These are phyloP conservation scores for Lentinus tigrinus DNA, from an alignment of 768 basidiomycete genomes.

Conservation along the genomic window DNA sequence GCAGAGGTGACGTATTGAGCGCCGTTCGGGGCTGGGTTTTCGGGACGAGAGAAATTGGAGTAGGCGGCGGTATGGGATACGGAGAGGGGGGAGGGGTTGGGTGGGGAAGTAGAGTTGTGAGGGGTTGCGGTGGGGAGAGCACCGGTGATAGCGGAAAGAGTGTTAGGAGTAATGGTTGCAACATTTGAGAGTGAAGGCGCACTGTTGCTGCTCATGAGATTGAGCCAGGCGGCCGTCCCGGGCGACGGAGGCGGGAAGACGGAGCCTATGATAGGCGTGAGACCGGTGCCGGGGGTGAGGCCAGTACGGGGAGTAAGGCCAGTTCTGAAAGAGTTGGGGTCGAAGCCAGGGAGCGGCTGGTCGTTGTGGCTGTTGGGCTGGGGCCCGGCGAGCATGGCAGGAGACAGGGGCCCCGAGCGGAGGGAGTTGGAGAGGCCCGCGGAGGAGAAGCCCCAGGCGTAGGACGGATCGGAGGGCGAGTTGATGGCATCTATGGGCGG, in stretches of 20 bases:
- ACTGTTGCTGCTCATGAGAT: conserved; percentile 74
- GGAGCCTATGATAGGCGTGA: conserved; percentile 62
- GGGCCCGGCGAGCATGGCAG: conserved; percentile 94
- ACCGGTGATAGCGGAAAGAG: conserved; percentile 76
- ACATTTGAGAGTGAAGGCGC: conserved; percentile 26
- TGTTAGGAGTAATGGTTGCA: conserved; percentile 60
- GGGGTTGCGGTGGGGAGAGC: conserved; percentile 50
- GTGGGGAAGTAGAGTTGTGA: conserved; percentile 70
- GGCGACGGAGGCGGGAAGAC: conserved; percentile 85
- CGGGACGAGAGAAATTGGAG: conserved; percentile 15
- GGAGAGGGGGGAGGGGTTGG: conserved; percentile 35
- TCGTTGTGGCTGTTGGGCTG: conserved; percentile 43
- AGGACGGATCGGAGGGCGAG: conserved; percentile 59
- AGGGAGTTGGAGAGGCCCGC: conserved; percentile 70
- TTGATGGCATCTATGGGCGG: conserved; percentile 81
- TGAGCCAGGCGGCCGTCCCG: conserved; percentile 88
- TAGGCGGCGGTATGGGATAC: conserved; percentile 27
- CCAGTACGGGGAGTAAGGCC: conserved; percentile 87
- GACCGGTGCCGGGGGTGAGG: conserved; percentile 79
- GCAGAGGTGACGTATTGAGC: conserved; percentile 38
- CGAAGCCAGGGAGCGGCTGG: conserved; percentile 50
- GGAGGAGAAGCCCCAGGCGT: conserved; percentile 61
- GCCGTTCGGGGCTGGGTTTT: conserved; percentile 1
- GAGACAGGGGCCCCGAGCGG: conserved; percentile 89
- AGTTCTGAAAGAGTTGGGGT: conserved; percentile 73